A percentile compares a stretch with the other conserved stretches of the same genome.
Conservation (phyloP, 768 basidiomycete genomes). For the Russula brevipes region DNA sequence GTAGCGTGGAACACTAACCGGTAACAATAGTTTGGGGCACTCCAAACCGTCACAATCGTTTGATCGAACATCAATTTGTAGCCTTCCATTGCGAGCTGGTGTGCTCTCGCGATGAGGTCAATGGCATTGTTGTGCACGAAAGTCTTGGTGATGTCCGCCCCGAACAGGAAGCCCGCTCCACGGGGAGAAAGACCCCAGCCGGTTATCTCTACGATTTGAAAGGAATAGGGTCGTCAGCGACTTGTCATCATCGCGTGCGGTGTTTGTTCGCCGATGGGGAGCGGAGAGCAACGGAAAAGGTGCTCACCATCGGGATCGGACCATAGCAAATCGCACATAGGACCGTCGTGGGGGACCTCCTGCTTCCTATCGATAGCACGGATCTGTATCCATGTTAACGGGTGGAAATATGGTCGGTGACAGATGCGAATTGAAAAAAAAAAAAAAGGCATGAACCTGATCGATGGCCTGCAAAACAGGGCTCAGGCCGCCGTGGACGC, state of each 20-base stretch:
- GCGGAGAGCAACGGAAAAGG: too few species aligned
- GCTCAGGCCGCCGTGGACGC: constrained; percentile 94
- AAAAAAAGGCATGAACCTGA: constrained; percentile 49
- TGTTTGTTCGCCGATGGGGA: too few species aligned
- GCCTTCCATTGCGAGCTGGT: constrained; percentile 97
- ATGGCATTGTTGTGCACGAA: constrained; percentile 91
- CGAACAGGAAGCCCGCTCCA: constrained; percentile 94
- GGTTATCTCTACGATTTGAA: constrained; percentile 55
- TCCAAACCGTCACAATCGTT: constrained; percentile 96
- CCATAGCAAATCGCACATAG: constrained; percentile 99
- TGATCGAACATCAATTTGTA: constrained; percentile 97
- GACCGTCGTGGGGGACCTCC: constrained; percentile 96
- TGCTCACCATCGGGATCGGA: constrained; percentile 91
- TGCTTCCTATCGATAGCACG: constrained; percentile 92
- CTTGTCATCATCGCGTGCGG: too few species aligned
- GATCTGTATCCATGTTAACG: constrained; percentile 47
- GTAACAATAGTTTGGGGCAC: constrained; percentile 97
- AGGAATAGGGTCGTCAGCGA: background rate
- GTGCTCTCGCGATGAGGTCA: constrained; percentile 92
- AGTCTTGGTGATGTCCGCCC: constrained; percentile 81
- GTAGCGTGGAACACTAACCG: constrained; percentile 50
- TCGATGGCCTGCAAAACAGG: constrained; percentile 83
- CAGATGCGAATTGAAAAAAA: constrained; percentile 1
- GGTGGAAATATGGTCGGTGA: background rate
- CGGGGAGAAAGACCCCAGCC: constrained; percentile 98